Evolutionary conservation across 1,284 basidiomycete genomes (phyloP), one percentile per base, ranked within the genome.

Genomic region (Sporisorium scitamineum): DNA sequence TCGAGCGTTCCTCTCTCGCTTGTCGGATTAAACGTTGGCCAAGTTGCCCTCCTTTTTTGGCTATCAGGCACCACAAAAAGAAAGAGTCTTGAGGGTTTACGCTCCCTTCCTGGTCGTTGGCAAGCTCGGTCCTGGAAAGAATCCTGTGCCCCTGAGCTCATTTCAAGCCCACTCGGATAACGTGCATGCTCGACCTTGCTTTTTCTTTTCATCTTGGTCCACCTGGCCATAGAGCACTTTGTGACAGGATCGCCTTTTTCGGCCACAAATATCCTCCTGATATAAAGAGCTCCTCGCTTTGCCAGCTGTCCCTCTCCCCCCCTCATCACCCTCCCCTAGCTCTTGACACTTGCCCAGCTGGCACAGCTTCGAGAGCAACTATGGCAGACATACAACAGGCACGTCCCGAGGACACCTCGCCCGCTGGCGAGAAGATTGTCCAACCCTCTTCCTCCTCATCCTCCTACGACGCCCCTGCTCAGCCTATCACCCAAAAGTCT

Each of bases 1-100:
- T 54, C 44, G 50, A 54, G 51, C 45, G 62, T 62, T 66, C 63
- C 63, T 61, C 45, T 62, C 62, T 70, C 61, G 61, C 69, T 71
- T 61, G 54, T 26, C 47, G 27, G 47, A 27, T 48, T 10, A 26
- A 20, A 31, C 27, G 18, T 5, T 71, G 66, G 45, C 55, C 62
- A 63, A 71, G 63, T 54, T 50, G 27, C 48, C n/a, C 20, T 20
- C 11, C n/a, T 45, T 48, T 60, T 22, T 53, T 54, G 50, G 26
- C 27, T 32, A 7, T 29, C 37, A 32, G 22, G 31, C n/a, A 41
- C 20, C n/a, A n/a, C 39, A 42, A 42, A 42, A 2, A 20, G 39
- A 9, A 9, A 34, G 18, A 5, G 18, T 34, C 34, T 34, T 13
- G 6, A n/a, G n/a, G n/a, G 34, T 34, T 34, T 34, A 34, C 34